A percentile compares a stretch with the other conserved stretches of the same genome.
Conservation (phyloP, 2,329 filamentous ascomycete genomes). For the Paracamarosporium sp. region DNA sequence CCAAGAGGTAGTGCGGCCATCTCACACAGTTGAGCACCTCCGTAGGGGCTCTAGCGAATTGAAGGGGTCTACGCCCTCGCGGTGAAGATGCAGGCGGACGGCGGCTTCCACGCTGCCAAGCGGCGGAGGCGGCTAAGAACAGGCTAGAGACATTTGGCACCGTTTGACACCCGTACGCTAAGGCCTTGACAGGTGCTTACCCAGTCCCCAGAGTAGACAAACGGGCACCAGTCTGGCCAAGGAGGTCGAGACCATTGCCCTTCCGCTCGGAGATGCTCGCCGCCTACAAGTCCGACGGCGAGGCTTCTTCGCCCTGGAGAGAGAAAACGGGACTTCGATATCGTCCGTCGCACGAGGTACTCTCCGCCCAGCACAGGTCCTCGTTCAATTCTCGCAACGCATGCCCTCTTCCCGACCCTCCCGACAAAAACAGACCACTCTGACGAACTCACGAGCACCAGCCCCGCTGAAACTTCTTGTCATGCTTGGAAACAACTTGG, state of each 20-base stretch:
- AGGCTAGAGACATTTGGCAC: constrained; percentile 10
- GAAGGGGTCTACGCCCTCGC: constrained; percentile 4
- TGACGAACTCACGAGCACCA: no score
- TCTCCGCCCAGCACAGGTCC: not conserved
- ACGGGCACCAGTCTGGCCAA: not conserved
- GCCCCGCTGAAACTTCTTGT: no score
- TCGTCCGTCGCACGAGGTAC: not conserved
- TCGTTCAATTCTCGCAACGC: not conserved
- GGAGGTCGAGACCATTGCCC: not conserved
- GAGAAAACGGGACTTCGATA: not conserved
- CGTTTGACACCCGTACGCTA: constrained; percentile 12
- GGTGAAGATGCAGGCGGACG: not conserved
- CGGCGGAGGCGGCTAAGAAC: constrained; percentile 14
- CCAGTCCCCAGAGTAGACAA: not conserved
- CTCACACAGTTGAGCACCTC: constrained; percentile 4
- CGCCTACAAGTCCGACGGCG: not conserved
- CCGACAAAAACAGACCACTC: no score
- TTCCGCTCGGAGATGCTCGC: not conserved
- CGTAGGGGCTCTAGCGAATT: constrained; percentile 2
- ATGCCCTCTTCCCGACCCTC: no score
- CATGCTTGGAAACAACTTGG: constrained; percentile 19
- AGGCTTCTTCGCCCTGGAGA: not conserved
- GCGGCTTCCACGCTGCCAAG: not conserved
- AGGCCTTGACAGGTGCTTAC: constrained; percentile 20
- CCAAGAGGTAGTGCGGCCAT: constrained; percentile 2